Base-by-base conservation (phyloP, 179 eudicot species). In the Carnegiea gigantea region DNA sequence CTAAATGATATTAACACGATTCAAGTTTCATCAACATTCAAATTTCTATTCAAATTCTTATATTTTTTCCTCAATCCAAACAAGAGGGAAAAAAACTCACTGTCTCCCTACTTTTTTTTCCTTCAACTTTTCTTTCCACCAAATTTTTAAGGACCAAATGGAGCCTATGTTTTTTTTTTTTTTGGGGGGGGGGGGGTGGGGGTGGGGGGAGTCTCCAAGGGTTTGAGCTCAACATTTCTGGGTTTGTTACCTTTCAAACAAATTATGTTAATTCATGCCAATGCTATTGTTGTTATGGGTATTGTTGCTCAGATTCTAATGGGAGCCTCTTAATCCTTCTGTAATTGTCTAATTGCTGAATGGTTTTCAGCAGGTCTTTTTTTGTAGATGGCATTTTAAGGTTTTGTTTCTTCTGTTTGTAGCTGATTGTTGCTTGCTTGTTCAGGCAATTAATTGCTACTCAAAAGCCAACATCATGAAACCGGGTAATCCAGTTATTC, bases 391-490 rank as follows among this genome's bases (percentile, higher is more conserved):
- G 33, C 46, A 4, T 33, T 70, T 5, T 30, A 26, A 43, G 33
- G 46, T 70, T 15, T 70, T 70, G 5, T 33, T 33, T 12, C 73
- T 70, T 30, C 46, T 5, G 9, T 33, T 70, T 70, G 73, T 70
- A 70, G 44, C 73, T 70, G 73, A 70, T 76, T 30, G 24, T 79
- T 73, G 51, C 64, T 76, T 65, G 28, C 24, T 59, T 17, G 38
- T 74, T 72, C 84, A 95, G 98, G 98, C 98, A 53, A 87, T 95
- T 80, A 87, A 81, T 78, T 90, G 85, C 82, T 97, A 93, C 86
- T 90, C 99, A 24, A 92, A 89, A 83, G 98, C 99, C 82, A 87
- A 88, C 87, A 84, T 82, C 76, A 82, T 93, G 76, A 97, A 93
- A 82, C 93, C 98, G 9, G 82, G 83, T 75, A 92, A 95, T 88